Evolutionary conservation across 2,329 filamentous ascomycete species (phyloP).

Genomic region (Sporothrix pallida): DNA sequence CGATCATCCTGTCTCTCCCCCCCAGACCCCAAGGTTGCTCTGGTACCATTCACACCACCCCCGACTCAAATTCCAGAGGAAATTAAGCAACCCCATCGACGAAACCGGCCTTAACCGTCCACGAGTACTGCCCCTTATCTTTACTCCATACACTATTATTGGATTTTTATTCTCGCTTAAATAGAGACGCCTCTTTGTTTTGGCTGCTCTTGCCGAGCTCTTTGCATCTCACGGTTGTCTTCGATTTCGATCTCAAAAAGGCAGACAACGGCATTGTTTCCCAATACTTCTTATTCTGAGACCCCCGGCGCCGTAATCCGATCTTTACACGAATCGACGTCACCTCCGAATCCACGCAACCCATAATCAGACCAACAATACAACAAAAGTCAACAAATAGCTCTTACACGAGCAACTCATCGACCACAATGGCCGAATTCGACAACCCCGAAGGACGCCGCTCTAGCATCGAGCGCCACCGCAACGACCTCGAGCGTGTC

Average conservation of each 20-base stretch:
- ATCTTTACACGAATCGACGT: constrained; percentile 3
- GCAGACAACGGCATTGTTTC: constrained; percentile 3
- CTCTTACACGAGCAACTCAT: neutral
- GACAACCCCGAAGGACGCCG: constrained; percentile 49
- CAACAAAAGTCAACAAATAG: neutral
- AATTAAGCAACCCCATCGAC: neutral
- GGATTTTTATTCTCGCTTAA: neutral
- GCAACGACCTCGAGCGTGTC: constrained; percentile 65
- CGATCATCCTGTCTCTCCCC: neutral
- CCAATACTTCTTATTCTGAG: neutral
- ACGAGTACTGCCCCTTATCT: constrained; percentile 2
- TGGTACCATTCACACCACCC: neutral
- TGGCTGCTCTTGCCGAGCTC: neutral
- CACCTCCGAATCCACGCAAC: constrained; percentile 25
- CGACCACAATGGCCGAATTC: constrained; percentile 55
- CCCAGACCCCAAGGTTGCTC: neutral
- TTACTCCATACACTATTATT: neutral
- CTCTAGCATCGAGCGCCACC: constrained; percentile 44
- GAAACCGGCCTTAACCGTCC: neutral
- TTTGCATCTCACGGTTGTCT: constrained; percentile 8
- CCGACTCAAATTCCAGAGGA: constrained; percentile 9
- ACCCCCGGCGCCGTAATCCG: constrained; percentile 1
- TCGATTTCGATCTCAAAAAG: neutral
- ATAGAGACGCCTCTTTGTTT: neutral
- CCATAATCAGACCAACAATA: neutral